Conservation (phyloP, 2,329 filamentous ascomycete species). For the Niveomyces coronatus region DNA sequence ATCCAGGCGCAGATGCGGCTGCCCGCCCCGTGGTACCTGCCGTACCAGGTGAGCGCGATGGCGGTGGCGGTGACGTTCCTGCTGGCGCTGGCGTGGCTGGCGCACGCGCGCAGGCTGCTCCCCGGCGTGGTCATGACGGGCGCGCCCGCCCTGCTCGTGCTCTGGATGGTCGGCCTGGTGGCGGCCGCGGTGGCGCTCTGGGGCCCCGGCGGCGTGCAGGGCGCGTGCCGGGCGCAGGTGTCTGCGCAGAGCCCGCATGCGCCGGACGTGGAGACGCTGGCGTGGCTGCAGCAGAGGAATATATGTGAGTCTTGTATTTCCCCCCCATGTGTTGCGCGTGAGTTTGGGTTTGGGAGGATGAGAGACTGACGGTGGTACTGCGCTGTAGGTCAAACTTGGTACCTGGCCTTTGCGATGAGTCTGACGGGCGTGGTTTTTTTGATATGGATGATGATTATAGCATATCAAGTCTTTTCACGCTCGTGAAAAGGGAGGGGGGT, state of each 20-base stretch:
- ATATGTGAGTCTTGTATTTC: constrained; percentile 36
- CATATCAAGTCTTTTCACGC: constrained; percentile 50
- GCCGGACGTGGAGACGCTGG: constrained; percentile 43
- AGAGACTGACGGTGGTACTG: background rate
- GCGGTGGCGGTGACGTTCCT: constrained; percentile 57
- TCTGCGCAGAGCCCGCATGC: constrained; percentile 40
- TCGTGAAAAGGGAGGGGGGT: too few species aligned
- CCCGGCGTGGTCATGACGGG: constrained; percentile 53
- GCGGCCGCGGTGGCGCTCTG: constrained; percentile 53
- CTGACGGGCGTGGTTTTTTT: constrained; percentile 50
- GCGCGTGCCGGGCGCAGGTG: constrained; percentile 49
- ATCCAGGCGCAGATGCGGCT: constrained; percentile 46
- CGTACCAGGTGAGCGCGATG: constrained; percentile 52
- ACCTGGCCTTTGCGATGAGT: constrained; percentile 52
- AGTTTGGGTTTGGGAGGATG: background rate
- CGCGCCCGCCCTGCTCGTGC: constrained; percentile 53
- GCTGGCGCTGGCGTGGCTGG: constrained; percentile 50
- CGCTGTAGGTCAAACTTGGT: constrained; percentile 51
- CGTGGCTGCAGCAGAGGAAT: constrained; percentile 55
- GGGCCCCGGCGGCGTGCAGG: constrained; percentile 48
- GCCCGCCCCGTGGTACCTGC: constrained; percentile 55
- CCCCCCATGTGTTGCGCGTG: too few species aligned
- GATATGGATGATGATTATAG: constrained; percentile 60
- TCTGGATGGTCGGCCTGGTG: constrained; percentile 58
- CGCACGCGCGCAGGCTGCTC: constrained; percentile 49